These are phyloP conservation scores for Emergomyces africanus DNA, from an alignment of 2,329 filamentous ascomycete genomes.

Conservation along the genomic window DNA sequence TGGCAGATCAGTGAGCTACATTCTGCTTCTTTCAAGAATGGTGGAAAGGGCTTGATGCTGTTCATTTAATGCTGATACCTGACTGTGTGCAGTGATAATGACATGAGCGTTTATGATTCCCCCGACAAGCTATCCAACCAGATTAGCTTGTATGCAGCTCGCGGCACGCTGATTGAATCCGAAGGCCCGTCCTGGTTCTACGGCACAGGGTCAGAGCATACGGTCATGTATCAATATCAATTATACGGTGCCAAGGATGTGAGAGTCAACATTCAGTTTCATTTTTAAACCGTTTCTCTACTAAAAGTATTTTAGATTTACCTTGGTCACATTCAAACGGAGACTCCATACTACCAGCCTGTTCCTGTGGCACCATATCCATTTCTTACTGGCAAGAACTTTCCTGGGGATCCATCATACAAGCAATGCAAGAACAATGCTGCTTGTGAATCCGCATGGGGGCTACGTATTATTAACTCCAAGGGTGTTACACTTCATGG, in stretches of 20 bases:
- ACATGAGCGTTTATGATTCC: neutral
- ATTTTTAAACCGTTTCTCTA: no score
- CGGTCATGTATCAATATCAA: slow-evolving; percentile 58
- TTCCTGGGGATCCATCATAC: slow-evolving; percentile 42
- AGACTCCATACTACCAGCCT: slow-evolving; percentile 60
- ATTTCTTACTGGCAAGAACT: slow-evolving; percentile 33
- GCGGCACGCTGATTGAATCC: slow-evolving; percentile 5
- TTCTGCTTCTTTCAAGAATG: no score
- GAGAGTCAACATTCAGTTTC: neutral
- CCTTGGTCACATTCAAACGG: slow-evolving; percentile 54
- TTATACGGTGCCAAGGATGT: slow-evolving; percentile 44
- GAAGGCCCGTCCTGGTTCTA: slow-evolving; percentile 44
- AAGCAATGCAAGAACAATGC: slow-evolving; percentile 26
- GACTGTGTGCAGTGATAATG: neutral
- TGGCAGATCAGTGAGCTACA: slow-evolving; percentile 5
- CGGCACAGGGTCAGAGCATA: slow-evolving; percentile 54
- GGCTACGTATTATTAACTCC: slow-evolving; percentile 47
- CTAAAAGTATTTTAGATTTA: slow-evolving; percentile 1
- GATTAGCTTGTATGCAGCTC: slow-evolving; percentile 4
- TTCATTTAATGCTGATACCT: neutral
- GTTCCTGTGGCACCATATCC: slow-evolving; percentile 47
- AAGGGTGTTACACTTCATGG: slow-evolving; percentile 47
- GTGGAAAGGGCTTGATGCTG: no score
- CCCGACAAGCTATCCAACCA: slow-evolving; percentile 3
- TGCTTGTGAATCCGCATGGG: slow-evolving; percentile 43